phyloP scores from a whole-genome alignment of 768 basidiomycete genomes.

The Neoboletus brunneissimus region DNA sequence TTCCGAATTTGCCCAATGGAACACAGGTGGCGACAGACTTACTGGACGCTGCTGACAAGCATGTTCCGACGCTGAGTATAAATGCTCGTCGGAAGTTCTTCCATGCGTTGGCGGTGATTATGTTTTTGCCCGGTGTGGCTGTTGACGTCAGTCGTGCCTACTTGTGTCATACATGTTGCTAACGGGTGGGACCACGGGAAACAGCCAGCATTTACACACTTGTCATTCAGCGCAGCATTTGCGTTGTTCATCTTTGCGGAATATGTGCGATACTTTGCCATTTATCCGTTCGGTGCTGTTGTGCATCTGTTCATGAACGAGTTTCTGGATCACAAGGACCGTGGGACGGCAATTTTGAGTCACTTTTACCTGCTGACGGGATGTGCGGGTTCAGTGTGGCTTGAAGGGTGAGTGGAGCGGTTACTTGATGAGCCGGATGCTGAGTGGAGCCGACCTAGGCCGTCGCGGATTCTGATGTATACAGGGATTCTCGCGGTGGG shows the following conservation, averaged over 20 bases:
- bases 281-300: constrained; percentile 91
- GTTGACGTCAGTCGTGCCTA: constrained; percentile 67
- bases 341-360: constrained; percentile 92
- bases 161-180: constrained; percentile 11
- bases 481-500: constrained; percentile 89
- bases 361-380: constrained; percentile 97
- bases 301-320: constrained; percentile 97
- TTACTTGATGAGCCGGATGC: neutral
- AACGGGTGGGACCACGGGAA: constrained; percentile 4
- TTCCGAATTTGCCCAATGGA: constrained; percentile 52
- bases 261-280: constrained; percentile 96
- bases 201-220: constrained; percentile 94
- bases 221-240: constrained; percentile 94
- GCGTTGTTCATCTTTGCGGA: constrained; percentile 94
- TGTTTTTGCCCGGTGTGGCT: constrained; percentile 94
- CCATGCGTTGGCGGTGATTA: constrained; percentile 90
- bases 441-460: constrained; percentile 30
- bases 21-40: constrained; percentile 60
- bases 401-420: constrained; percentile 73
- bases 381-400: constrained; percentile 91
- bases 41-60: constrained; percentile 85
- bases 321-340: constrained; percentile 92
- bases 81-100: constrained; percentile 97
- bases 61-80: constrained; percentile 82
- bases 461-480: constrained; percentile 56